Evolutionary conservation across 208 protist genomes (phyloP).

Genomic region (Leishmania aethiopica): DNA sequence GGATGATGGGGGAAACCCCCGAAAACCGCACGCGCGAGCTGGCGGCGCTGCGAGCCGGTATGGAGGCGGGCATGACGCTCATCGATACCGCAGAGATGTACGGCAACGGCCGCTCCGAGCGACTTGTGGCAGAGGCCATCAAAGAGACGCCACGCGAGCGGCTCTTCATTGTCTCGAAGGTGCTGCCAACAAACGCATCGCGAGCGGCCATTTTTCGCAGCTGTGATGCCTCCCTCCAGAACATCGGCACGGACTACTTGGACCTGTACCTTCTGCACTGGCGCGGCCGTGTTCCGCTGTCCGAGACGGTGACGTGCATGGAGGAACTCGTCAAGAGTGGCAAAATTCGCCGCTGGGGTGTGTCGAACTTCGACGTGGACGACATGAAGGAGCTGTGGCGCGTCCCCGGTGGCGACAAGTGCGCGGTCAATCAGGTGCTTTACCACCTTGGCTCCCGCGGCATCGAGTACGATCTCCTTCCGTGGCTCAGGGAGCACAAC

Average conservation of each 20-base stretch:
- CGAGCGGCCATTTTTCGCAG: constrained; percentile 64
- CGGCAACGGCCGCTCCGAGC: constrained; percentile 49
- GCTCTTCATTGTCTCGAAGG: constrained; percentile 92
- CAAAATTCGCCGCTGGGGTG: constrained; percentile 77
- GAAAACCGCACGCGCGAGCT: constrained; percentile 24
- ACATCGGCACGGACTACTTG: constrained; percentile 76
- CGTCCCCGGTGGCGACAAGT: constrained; percentile 46
- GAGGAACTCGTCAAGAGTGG: constrained; percentile 71
- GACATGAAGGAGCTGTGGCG: constrained; percentile 72
- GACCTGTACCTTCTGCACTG: constrained; percentile 94
- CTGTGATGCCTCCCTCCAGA: constrained; percentile 62
- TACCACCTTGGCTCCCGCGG: constrained; percentile 83
- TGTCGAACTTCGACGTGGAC: constrained; percentile 81
- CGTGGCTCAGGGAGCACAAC: constrained; percentile 44
- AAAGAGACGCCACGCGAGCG: constrained; percentile 56
- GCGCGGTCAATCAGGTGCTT: constrained; percentile 83
- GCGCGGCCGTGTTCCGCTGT: constrained; percentile 45
- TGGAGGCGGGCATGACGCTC: constrained; percentile 45
- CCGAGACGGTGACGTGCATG: constrained; percentile 85
- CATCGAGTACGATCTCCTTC: constrained; percentile 68
- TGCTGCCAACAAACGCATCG: constrained; percentile 89
- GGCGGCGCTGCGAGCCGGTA: constrained; percentile 35
- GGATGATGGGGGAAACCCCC: constrained; percentile 45
- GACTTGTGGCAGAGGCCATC: constrained; percentile 47
- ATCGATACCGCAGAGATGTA: constrained; percentile 65